These are phyloP conservation scores for Penicillium angulare DNA, from an alignment of 495 filamentous ascomycete genomes.

Conservation along the genomic window DNA sequence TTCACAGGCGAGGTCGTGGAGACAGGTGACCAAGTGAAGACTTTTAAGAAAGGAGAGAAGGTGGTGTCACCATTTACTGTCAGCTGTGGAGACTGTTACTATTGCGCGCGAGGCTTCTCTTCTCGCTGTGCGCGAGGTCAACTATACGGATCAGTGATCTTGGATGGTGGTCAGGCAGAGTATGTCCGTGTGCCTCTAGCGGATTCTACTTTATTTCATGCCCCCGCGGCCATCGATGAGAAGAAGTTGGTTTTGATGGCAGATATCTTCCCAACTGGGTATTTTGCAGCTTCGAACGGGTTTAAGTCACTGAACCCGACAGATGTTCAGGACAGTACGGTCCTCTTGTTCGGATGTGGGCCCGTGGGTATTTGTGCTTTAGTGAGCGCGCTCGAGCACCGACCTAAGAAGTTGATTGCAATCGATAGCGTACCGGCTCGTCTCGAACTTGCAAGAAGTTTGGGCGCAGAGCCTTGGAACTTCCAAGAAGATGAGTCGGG, in stretches of 20 bases:
- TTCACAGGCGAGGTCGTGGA: conserved; percentile 26
- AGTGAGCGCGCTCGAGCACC: conserved; percentile 68
- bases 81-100: conserved; percentile 73
- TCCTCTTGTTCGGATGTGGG: conserved; percentile 81
- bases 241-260: conserved; percentile 66
- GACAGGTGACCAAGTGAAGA: conserved; percentile 33
- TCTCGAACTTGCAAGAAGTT: conserved; percentile 62
- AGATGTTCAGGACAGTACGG: conserved; percentile 59
- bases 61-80: conserved; percentile 62
- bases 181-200: conserved; percentile 81
- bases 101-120: conserved; percentile 55
- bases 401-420: conserved; percentile 73
- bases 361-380: conserved; percentile 83
- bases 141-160: conserved; percentile 64
- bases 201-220: conserved; percentile 69
- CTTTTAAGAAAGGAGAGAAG: conserved; percentile 58
- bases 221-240: conserved; percentile 68
- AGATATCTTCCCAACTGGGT: conserved; percentile 70
- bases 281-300: conserved; percentile 74
- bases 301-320: conserved; percentile 57
- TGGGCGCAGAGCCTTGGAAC: conserved; percentile 82
- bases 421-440: conserved; percentile 75
- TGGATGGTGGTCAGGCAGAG: conserved; percentile 88
- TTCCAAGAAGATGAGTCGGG: conserved; percentile 64
- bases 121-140: conserved; percentile 60